Conservation (phyloP, 2,329 filamentous ascomycete species). For the Setomelanomma holmii region DNA sequence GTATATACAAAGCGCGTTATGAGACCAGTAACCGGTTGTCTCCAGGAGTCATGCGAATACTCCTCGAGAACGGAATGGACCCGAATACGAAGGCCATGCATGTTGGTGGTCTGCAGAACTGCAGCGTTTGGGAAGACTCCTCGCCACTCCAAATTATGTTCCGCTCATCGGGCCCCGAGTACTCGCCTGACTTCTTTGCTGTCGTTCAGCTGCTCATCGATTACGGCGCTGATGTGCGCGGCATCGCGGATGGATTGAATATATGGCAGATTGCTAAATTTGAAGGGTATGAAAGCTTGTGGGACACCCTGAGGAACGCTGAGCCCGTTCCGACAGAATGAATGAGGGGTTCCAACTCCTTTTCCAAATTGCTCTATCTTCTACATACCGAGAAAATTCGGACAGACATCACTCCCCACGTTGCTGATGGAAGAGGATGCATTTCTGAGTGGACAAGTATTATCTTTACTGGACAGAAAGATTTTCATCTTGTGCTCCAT, state of each 20-base stretch:
- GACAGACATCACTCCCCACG: too few relatives aligned
- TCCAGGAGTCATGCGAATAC: background rate
- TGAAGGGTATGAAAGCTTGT: background rate
- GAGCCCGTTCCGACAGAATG: background rate
- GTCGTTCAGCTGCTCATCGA: background rate
- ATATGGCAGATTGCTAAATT: background rate
- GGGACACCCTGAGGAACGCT: background rate
- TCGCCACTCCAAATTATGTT: background rate
- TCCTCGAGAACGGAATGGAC: background rate
- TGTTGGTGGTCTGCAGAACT: background rate
- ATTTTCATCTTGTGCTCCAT: too few relatives aligned
- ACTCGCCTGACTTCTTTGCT: background rate
- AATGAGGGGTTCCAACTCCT: too few relatives aligned
- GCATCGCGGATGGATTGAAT: background rate
- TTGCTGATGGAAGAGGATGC: too few relatives aligned
- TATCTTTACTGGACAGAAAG: too few relatives aligned
- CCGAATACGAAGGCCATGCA: background rate
- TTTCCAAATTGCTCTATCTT: too few relatives aligned
- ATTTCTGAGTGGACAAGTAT: too few relatives aligned
- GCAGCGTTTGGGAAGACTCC: background rate
- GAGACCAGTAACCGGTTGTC: background rate
- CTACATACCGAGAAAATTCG: too few relatives aligned
- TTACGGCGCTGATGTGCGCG: background rate
- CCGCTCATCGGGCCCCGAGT: background rate
- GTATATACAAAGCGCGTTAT: background rate